Base-by-base conservation (phyloP, 2,329 filamentous ascomycete genomes). In the Trichoderma harzianum region DNA sequence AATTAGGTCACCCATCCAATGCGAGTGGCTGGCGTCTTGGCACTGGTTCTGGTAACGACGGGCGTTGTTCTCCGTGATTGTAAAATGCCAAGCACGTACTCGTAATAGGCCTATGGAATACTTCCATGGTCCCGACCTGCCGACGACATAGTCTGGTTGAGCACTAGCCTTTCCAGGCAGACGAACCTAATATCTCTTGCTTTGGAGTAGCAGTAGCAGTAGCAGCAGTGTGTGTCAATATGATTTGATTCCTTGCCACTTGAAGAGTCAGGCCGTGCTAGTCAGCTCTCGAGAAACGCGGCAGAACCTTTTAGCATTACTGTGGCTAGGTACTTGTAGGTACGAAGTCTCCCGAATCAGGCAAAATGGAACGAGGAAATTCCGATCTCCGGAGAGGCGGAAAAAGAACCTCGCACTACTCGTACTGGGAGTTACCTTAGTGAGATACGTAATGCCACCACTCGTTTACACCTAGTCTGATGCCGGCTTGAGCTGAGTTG, bases 361-460 rank as follows among this genome's bases (percentile, higher is more conserved):
- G 55, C 24, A 26, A 53, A 36, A 51, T 7, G 32, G 28, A 26
- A 34, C 53, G 26, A 47, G 57, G 57, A 69, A 62, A 26, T 69
- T 62, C 66, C 57, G 66, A 61, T 62, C 36, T 53, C 66, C 66
- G 66, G 66, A 69, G 57, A 62, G 43, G 57, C 66, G 66, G 55
- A 69, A 61, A 21, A 36, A 57, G 47, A 21, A 16, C 16, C 32
- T 62, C n/a, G 58, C 8, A 28, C 16, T 28, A 21, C 55, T 39
- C 18, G 60, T 39, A 24, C 28, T 16, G 18, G 36, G 57, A 11
- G 2, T 28, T 32, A 16, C 55, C 7, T 11, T 34, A 47, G 30
- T 34, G 53, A 58, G 65, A 60, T 60, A 34, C 65, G 51, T 43
- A 60, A 32, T 60, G 30, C 57, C 18, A 32, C 57, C 64, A 34